Percentiles rank a stretch among this genome's conserved stretches.
Evolutionary conservation across 2,329 filamentous ascomycete genomes (phyloP).

Genomic region (Pseudocercospora musae): DNA sequence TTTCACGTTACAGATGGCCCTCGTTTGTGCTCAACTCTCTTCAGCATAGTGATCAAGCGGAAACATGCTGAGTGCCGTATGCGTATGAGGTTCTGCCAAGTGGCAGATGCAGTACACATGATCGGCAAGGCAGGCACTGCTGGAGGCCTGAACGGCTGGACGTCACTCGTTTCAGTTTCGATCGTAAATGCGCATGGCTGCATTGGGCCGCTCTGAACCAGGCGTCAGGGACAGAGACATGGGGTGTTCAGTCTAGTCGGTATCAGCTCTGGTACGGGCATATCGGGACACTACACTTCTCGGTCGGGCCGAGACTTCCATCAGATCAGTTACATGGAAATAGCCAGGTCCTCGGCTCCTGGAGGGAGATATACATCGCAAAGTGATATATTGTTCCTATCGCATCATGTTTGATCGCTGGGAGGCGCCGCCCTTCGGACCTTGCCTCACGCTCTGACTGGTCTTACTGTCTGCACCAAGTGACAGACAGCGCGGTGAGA

Average conservation of each 20-base stretch:
- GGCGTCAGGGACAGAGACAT: conserved; percentile 1
- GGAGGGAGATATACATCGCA: conserved; percentile 6
- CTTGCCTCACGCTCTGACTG: conserved; percentile 1
- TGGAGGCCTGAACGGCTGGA: conserved; percentile 4
- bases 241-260: not conserved
- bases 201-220: conserved; percentile 11
- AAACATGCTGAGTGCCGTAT: conserved; percentile 11
- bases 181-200: conserved; percentile 16
- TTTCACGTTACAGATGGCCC: conserved; percentile 11
- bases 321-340: conserved; percentile 8
- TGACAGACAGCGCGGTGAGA: conserved; percentile 6
- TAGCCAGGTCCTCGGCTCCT: conserved; percentile 20
- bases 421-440: not conserved
- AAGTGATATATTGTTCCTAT: not conserved
- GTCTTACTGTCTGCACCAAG: conserved; percentile 2
- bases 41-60: conserved; percentile 13
- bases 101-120: conserved; percentile 3
- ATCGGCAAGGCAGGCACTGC: too few relatives aligned
- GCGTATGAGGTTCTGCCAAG: conserved; percentile 12
- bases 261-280: conserved; percentile 8
- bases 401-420: not conserved
- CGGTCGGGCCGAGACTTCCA: not conserved
- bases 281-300: conserved; percentile 8
- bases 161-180: conserved; percentile 14
- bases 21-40: conserved; percentile 2